Percentiles rank a stretch among this genome's conserved stretches.
Evolutionary conservation across 208 protist species (phyloP).

Genomic region (Acanthamoeba castellanii): DNA sequence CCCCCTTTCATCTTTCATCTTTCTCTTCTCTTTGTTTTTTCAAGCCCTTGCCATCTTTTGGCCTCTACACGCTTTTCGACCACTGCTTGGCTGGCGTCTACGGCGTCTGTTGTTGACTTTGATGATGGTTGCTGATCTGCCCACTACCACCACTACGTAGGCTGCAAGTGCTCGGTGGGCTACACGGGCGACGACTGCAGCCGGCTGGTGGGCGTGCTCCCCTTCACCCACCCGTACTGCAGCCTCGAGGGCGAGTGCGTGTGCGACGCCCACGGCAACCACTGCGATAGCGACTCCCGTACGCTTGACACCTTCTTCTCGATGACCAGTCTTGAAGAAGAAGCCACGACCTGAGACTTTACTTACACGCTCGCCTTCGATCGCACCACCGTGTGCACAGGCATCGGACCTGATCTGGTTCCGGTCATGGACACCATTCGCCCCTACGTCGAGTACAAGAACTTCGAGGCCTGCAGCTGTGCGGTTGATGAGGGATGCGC

Average conservation of each 20-base stretch:
- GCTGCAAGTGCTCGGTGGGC: conserved; percentile 44
- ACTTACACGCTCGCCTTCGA: too few relatives aligned
- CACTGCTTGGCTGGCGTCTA: not conserved
- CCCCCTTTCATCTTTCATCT: too few relatives aligned
- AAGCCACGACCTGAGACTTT: too few relatives aligned
- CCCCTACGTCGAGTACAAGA: conserved; percentile 57
- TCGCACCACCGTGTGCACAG: not conserved
- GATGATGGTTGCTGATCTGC: not conserved
- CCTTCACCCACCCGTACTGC: conserved; percentile 54
- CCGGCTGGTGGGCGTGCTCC: not conserved
- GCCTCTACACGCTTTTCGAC: too few relatives aligned
- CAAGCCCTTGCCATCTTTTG: not conserved
- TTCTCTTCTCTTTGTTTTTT: not conserved
- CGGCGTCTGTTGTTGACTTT: not conserved
- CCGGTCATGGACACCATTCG: not conserved
- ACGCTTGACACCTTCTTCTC: not conserved
- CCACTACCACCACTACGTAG: not conserved
- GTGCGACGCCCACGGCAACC: not conserved
- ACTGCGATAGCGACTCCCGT: not conserved
- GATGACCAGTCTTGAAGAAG: not conserved
- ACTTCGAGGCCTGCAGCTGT: conserved; percentile 6
- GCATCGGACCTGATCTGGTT: conserved; percentile 41
- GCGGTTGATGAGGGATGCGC: conserved; percentile 60
- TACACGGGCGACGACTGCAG: conserved; percentile 11
- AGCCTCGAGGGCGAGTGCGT: conserved; percentile 42